A percentile compares a stretch with the other conserved stretches of the same genome.
These are phyloP conservation scores for Brassica rapa DNA, from an alignment of 345 rosid species.

Conservation along the genomic window DNA sequence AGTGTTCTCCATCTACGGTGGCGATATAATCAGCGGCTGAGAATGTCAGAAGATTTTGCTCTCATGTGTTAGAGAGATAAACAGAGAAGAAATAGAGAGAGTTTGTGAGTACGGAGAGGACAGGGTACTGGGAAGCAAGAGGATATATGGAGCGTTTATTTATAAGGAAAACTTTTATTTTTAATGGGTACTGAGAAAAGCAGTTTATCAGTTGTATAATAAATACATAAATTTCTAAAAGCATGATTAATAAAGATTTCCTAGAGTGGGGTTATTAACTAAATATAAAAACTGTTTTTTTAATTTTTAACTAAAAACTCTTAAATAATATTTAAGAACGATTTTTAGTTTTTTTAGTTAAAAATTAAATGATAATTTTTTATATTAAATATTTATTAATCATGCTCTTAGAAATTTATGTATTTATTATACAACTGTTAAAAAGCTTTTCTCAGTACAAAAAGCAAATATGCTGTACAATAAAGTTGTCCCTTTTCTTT, in stretches of 20 bases:
- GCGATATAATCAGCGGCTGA: conserved; percentile 36
- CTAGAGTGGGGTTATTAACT: too few relatives aligned
- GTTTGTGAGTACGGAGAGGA: conserved; percentile 10
- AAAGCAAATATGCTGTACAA: conserved; percentile 44
- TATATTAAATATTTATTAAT: too few relatives aligned
- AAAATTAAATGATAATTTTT: too few relatives aligned
- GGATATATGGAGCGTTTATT: conserved; percentile 35
- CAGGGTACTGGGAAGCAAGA: conserved; percentile 23
- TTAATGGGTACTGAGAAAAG: conserved; percentile 3
- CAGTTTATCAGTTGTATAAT: conserved; percentile 33
- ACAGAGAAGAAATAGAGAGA: neutral
- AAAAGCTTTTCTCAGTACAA: conserved; percentile 27
- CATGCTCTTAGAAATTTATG: neutral
- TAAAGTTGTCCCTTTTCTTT: conserved; percentile 42
- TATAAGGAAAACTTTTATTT: conserved; percentile 20
- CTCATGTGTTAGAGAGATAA: conserved; percentile 28
- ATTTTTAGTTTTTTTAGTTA: too few relatives aligned
- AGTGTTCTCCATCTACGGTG: conserved; percentile 64
- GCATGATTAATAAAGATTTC: too few relatives aligned
- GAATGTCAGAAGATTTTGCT: conserved; percentile 41
- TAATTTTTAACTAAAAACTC: too few relatives aligned
- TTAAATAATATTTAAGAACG: too few relatives aligned
- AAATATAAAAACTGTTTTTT: too few relatives aligned
- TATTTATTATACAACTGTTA: conserved; percentile 32
- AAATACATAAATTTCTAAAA: neutral